A percentile compares a stretch with the other conserved stretches of the same genome.
These are phyloP conservation scores for Hymenoscyphus infarciens DNA, from an alignment of 2,329 filamentous ascomycete species.

Conservation along the genomic window DNA sequence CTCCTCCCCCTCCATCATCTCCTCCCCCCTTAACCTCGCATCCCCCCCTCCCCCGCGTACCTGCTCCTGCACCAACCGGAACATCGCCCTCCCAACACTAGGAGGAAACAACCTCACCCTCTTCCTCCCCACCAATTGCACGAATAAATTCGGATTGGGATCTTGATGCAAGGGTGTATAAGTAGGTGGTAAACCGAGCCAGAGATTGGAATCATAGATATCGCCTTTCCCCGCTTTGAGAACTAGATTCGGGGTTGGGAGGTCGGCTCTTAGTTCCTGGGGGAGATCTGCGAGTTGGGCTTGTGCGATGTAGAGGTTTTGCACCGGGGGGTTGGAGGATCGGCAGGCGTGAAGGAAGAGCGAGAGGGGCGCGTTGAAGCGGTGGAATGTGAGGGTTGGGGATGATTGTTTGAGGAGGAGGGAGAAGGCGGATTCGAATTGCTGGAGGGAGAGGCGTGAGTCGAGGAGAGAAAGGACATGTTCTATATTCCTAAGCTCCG, in stretches of 20 bases:
- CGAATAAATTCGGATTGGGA: slow-evolving; percentile 90
- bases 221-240: slow-evolving; percentile 67
- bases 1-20: slow-evolving; percentile 89
- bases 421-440: not conserved
- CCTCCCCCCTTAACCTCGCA: slow-evolving; percentile 60
- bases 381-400: slow-evolving; percentile 40
- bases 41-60: slow-evolving; percentile 39
- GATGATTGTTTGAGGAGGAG: slow-evolving; percentile 9
- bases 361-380: slow-evolving; percentile 41
- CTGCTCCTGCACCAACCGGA: slow-evolving; percentile 46
- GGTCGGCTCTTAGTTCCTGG: slow-evolving; percentile 53
- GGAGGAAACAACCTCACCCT: slow-evolving; percentile 68
- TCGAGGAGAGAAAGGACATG: not conserved
- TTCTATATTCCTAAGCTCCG: not conserved
- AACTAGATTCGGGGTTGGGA: slow-evolving; percentile 66
- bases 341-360: slow-evolving; percentile 27
- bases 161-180: slow-evolving; percentile 90
- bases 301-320: slow-evolving; percentile 80
- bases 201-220: slow-evolving; percentile 82
- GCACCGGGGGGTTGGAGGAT: not conserved
- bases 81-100: slow-evolving; percentile 58
- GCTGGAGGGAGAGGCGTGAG: not conserved
- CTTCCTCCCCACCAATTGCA: slow-evolving; percentile 75
- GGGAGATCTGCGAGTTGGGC: slow-evolving; percentile 70
- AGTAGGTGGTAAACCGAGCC: slow-evolving; percentile 83